A percentile compares a stretch with the other conserved stretches of the same genome.
These are phyloP conservation scores for Phoma sp. DNA, from an alignment of 2,329 filamentous ascomycete genomes.

Conservation along the genomic window DNA sequence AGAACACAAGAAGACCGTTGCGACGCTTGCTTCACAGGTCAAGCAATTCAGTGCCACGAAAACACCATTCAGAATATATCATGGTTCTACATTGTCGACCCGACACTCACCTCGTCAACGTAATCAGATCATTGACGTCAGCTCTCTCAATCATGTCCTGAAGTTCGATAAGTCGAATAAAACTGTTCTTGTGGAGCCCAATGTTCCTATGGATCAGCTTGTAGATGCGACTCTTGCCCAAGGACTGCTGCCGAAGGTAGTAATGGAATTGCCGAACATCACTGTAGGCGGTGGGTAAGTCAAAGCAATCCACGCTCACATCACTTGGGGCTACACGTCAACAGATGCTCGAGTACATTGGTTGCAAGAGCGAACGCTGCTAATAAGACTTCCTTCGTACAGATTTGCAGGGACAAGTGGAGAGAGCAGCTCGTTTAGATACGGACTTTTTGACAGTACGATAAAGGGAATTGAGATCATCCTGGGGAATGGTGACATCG, in stretches of 20 bases:
- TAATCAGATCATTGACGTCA: constrained; percentile 56
- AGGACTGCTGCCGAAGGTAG: constrained; percentile 66
- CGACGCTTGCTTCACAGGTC: constrained; percentile 43
- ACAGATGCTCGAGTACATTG: not conserved
- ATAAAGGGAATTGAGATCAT: constrained; percentile 69
- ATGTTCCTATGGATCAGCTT: constrained; percentile 71
- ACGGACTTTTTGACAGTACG: constrained; percentile 70
- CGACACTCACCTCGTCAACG: constrained; percentile 50
- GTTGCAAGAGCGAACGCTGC: not conserved
- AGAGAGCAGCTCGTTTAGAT: constrained; percentile 69
- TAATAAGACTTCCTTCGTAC: not conserved
- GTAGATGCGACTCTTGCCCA: constrained; percentile 62
- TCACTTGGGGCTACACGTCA: not conserved
- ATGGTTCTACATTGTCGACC: constrained; percentile 63
- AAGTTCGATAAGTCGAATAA: constrained; percentile 50
- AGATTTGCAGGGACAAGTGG: constrained; percentile 68
- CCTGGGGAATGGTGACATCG: constrained; percentile 62
- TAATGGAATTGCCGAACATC: constrained; percentile 75
- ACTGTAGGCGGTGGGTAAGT: constrained; percentile 66
- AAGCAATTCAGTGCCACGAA: constrained; percentile 52
- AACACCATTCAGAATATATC: constrained; percentile 61
- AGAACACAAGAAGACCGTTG: constrained; percentile 33
- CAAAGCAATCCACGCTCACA: not conserved
- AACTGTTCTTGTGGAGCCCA: constrained; percentile 66
- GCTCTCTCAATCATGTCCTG: constrained; percentile 55